Evolutionary conservation across 768 basidiomycete species (phyloP).

Genomic region (Suillus occidentalis): DNA sequence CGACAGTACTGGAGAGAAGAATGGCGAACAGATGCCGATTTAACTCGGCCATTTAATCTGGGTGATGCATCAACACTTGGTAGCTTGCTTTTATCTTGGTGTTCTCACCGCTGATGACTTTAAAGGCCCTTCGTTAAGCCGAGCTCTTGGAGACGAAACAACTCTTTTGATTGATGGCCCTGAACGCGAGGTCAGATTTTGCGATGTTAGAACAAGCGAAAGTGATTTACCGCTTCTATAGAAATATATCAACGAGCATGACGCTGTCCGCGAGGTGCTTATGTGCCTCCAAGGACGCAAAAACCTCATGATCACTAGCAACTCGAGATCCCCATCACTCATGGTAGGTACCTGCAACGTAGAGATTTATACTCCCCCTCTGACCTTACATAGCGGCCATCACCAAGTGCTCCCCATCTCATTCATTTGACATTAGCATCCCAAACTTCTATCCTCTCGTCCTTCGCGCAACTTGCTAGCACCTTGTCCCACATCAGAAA

Average conservation of each 20-base stretch:
- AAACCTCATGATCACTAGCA: slow-evolving; percentile 52
- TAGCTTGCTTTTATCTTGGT: slow-evolving; percentile 23
- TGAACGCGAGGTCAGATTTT: slow-evolving; percentile 40
- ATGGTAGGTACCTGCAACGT: slow-evolving; percentile 22
- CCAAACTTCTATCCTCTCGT: slow-evolving; percentile 61
- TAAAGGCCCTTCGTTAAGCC: slow-evolving; percentile 47
- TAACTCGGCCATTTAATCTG: slow-evolving; percentile 52
- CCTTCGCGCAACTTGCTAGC: slow-evolving; percentile 60
- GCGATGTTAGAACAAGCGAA: neutral
- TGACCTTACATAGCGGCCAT: slow-evolving; percentile 37
- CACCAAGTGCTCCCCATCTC: slow-evolving; percentile 54
- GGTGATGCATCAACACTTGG: slow-evolving; percentile 76
- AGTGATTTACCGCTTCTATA: slow-evolving; percentile 23
- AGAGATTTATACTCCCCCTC: neutral
- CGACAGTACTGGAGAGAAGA: slow-evolving; percentile 75
- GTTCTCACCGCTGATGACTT: neutral
- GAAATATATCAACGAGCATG: slow-evolving; percentile 73
- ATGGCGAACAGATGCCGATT: slow-evolving; percentile 52
- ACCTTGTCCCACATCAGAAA: slow-evolving; percentile 60
- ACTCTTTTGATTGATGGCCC: slow-evolving; percentile 41
- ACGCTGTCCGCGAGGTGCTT: slow-evolving; percentile 75
- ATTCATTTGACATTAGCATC: slow-evolving; percentile 67
- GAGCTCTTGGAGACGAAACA: slow-evolving; percentile 37
- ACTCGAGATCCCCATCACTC: slow-evolving; percentile 34
- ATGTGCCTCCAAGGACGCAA: slow-evolving; percentile 73